Conservation (phyloP, 129 eudicot species). For the Artemisia annua region DNA sequence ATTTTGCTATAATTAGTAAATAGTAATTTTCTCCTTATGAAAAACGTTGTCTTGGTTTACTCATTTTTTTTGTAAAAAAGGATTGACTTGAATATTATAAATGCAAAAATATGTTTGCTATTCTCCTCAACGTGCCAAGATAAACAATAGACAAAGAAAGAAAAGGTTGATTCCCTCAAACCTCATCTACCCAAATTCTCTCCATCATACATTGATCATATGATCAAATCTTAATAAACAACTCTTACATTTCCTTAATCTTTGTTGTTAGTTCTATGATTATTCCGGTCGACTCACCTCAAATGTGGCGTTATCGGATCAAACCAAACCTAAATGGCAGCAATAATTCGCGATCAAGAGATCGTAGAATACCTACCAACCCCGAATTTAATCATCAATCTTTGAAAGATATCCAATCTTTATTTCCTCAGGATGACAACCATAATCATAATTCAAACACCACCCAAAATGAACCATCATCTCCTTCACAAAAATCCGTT, state of each 20-base stretch:
- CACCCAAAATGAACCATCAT: not conserved
- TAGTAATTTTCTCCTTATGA: too few relatives aligned
- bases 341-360: conserved; percentile 18
- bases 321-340: conserved; percentile 17
- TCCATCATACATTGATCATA: conserved; percentile 10
- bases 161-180: conserved; percentile 33
- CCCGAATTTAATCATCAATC: conserved; percentile 43
- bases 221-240: not conserved
- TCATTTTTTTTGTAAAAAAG: too few relatives aligned
- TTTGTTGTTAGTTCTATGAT: not conserved
- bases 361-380: conserved; percentile 34
- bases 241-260: not conserved
- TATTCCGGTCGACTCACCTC: conserved; percentile 8
- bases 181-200: conserved; percentile 24
- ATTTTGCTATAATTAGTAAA: too few relatives aligned
- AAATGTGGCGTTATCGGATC: conserved; percentile 73
- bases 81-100: too few relatives aligned
- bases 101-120: too few relatives aligned
- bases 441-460: not conserved
- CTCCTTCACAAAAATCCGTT: conserved; percentile 29
- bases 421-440: conserved; percentile 34
- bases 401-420: conserved; percentile 61
- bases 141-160: not conserved
- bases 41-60: too few relatives aligned
- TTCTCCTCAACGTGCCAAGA: too few relatives aligned